Evolutionary conservation across 2,329 filamentous ascomycete genomes (phyloP).

Genomic region (Lachnellula hyalina): DNA sequence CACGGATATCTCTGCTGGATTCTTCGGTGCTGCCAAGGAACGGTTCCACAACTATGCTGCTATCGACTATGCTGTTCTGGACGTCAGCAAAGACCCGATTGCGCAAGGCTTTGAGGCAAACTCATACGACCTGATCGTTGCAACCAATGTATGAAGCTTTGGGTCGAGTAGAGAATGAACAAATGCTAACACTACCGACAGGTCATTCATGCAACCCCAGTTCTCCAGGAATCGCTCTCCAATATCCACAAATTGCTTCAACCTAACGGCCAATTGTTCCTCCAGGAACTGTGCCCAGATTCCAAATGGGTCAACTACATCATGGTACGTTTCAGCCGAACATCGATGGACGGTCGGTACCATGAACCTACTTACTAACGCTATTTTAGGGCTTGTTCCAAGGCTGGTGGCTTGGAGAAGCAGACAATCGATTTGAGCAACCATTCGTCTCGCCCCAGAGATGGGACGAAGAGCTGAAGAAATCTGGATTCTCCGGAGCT

Average conservation of each 20-base stretch:
- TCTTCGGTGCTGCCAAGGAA: constrained; percentile 32
- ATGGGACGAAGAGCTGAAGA: constrained; percentile 26
- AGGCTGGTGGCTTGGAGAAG: constrained; percentile 17
- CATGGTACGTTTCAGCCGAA: not conserved
- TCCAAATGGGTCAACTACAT: not conserved
- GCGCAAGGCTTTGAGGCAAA: constrained; percentile 32
- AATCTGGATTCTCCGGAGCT: constrained; percentile 30
- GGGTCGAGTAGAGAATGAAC: too few relatives aligned
- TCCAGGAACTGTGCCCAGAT: constrained; percentile 7
- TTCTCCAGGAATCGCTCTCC: constrained; percentile 10
- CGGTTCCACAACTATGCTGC: constrained; percentile 13
- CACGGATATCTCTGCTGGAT: constrained; percentile 24
- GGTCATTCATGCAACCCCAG: constrained; percentile 22
- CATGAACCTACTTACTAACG: not conserved
- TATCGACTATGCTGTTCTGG: constrained; percentile 31
- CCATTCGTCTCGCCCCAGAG: constrained; percentile 22
- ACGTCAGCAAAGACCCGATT: constrained; percentile 30
- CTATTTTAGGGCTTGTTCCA: constrained; percentile 5
- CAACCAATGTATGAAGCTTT: constrained; percentile 13
- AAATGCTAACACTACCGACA: too few relatives aligned
- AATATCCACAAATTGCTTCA: constrained; percentile 19
- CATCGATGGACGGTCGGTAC: too few relatives aligned
- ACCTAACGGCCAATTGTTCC: constrained; percentile 14
- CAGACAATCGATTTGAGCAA: constrained; percentile 21
- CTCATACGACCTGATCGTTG: constrained; percentile 24